phyloP scores from a whole-genome alignment of 305 asterid species.

The Solanum hybrid region DNA sequence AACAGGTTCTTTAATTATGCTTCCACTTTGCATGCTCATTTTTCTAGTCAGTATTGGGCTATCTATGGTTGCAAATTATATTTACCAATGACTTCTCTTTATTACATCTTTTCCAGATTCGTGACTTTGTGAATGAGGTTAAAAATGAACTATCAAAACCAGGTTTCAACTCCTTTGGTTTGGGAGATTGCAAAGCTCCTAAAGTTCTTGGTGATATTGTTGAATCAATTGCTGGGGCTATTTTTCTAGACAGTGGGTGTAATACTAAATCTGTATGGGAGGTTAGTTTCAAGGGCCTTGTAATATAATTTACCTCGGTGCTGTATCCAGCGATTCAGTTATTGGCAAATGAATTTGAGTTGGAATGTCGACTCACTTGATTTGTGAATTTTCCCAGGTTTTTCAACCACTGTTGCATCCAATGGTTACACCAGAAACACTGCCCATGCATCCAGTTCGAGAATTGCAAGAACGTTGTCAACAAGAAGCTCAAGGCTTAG shows the following conservation, averaged over 20 bases:
- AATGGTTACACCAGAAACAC: slow-evolving; percentile 96
- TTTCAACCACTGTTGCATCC: slow-evolving; percentile 89
- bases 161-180: slow-evolving; percentile 90
- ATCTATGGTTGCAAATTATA: not conserved
- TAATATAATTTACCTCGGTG: not conserved
- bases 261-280: slow-evolving; percentile 80
- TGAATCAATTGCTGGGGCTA: slow-evolving; percentile 98
- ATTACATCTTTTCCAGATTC: slow-evolving; percentile 42
- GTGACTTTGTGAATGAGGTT: slow-evolving; percentile 88
- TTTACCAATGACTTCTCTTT: not conserved
- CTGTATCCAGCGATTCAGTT: slow-evolving; percentile 2
- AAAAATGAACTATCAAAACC: slow-evolving; percentile 65
- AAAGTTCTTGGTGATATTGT: slow-evolving; percentile 98
- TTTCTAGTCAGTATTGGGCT: not conserved
- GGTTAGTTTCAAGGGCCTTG: slow-evolving; percentile 35
- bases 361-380: slow-evolving; percentile 5
- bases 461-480: slow-evolving; percentile 98
- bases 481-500: slow-evolving; percentile 91
- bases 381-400: slow-evolving; percentile 38
- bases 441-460: slow-evolving; percentile 98
- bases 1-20: slow-evolving; percentile 45
- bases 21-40: not conserved
- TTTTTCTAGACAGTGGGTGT: slow-evolving; percentile 83
- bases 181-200: slow-evolving; percentile 99
- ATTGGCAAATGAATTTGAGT: slow-evolving; percentile 7